phyloP scores from a whole-genome alignment of 257 asterid species.

The Solanum phureja region DNA sequence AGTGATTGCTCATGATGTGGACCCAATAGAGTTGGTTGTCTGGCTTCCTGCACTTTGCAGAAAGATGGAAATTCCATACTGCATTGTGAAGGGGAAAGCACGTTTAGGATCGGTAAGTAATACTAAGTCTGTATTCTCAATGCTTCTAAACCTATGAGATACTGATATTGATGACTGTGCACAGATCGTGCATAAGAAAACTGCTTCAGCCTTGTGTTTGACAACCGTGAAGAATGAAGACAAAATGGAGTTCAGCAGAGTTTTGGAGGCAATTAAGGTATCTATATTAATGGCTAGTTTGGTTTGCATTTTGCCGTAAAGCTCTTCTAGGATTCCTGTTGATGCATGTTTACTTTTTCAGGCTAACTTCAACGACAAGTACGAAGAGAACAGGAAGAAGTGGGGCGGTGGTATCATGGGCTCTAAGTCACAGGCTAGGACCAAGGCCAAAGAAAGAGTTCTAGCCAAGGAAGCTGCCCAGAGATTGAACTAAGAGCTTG shows the following conservation, averaged over 20 bases:
- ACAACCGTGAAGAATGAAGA: conserved; percentile 41
- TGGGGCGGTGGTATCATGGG: conserved; percentile 52
- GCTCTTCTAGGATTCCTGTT: not conserved
- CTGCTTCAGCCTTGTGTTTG: conserved; percentile 31
- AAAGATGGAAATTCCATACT: conserved; percentile 42
- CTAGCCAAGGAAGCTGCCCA: conserved; percentile 40
- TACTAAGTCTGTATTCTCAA: not conserved
- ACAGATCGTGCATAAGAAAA: conserved; percentile 34
- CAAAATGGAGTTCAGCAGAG: conserved; percentile 30
- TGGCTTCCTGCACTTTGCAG: conserved; percentile 31
- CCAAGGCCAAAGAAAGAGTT: conserved; percentile 34
- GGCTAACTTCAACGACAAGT: conserved; percentile 44
- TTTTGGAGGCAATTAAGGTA: conserved; percentile 41
- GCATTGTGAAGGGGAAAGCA: conserved; percentile 37
- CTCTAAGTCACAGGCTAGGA: conserved; percentile 34
- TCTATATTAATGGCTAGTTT: not conserved
- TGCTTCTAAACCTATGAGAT: not conserved
- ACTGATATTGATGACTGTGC: not conserved
- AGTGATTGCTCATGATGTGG: conserved; percentile 42
- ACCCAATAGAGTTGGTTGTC: conserved; percentile 36
- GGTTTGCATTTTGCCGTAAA: not conserved
- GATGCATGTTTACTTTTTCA: not conserved
- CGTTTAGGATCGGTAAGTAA: conserved; percentile 22
- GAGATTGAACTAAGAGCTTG: conserved; percentile 11
- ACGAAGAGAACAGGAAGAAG: conserved; percentile 28